A percentile compares a stretch with the other conserved stretches of the same genome.
phyloP scores from a whole-genome alignment of 2,329 filamentous ascomycete species.

The Talaromyces atroroseus region DNA sequence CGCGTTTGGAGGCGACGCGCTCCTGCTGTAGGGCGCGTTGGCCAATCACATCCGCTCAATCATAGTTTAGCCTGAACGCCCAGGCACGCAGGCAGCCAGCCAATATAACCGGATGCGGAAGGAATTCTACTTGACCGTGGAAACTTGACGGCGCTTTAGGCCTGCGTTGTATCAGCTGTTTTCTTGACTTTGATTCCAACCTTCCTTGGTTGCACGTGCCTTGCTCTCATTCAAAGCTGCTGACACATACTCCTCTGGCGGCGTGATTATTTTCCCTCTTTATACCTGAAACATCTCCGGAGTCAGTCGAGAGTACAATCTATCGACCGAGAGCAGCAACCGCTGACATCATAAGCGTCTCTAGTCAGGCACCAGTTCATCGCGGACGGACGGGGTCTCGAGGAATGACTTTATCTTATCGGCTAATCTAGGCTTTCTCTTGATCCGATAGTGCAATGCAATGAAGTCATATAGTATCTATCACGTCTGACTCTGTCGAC shows the following conservation, averaged over 20 bases:
- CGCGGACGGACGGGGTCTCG: neutral
- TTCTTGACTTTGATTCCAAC: neutral
- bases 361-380: neutral
- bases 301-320: neutral
- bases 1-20: constrained; percentile 11
- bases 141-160: neutral
- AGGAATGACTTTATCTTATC: constrained; percentile 5
- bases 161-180: neutral
- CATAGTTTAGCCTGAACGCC: constrained; percentile 3
- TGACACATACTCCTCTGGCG: neutral
- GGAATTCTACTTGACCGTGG: neutral
- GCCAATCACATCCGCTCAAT: neutral
- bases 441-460: neutral
- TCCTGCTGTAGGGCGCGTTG: neutral
- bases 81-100: constrained; percentile 11
- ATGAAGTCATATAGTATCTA: constrained; percentile 1
- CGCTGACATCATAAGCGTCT: neutral
- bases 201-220: neutral
- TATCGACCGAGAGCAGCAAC: neutral
- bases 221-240: too few relatives aligned
- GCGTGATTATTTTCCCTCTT: neutral
- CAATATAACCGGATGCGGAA: constrained; percentile 11
- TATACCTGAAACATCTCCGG: neutral
- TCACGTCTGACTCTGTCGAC: neutral
- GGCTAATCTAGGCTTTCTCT: neutral